Percentiles rank a stretch among this genome's conserved stretches.
Evolutionary conservation across 2,329 filamentous ascomycete genomes (phyloP).

Genomic region (Microascus cirrosus): DNA sequence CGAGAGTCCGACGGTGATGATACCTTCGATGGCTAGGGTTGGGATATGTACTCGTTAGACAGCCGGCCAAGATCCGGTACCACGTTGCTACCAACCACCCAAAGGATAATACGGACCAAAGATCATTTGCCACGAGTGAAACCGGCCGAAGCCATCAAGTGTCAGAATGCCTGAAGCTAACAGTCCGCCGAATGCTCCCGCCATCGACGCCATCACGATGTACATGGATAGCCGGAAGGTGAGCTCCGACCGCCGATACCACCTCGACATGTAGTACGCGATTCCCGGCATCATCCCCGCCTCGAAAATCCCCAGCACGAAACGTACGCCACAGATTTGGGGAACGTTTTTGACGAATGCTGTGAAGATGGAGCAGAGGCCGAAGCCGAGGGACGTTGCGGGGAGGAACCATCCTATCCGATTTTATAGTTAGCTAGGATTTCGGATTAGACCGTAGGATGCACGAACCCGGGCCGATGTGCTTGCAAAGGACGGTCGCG

Average conservation of each 20-base stretch:
- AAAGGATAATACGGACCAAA: too few species aligned
- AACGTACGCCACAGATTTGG: constrained; percentile 40
- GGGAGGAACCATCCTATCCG: background rate
- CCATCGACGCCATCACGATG: constrained; percentile 54
- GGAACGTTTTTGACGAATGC: constrained; percentile 44
- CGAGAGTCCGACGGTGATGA: constrained; percentile 28
- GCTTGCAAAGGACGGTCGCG: constrained; percentile 50
- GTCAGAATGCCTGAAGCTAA: constrained; percentile 50
- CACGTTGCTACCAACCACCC: too few species aligned
- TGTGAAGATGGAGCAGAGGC: constrained; percentile 45
- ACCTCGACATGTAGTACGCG: constrained; percentile 53
- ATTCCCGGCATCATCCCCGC: constrained; percentile 54
- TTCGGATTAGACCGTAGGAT: too few species aligned
- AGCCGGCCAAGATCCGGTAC: too few species aligned
- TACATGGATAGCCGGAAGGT: constrained; percentile 53
- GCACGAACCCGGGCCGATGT: constrained; percentile 54
- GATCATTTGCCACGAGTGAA: constrained; percentile 57
- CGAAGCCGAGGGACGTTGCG: constrained; percentile 36
- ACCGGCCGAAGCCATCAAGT: constrained; percentile 40
- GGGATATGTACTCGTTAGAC: constrained; percentile 33
- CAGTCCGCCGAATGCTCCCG: constrained; percentile 57
- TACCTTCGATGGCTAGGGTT: constrained; percentile 59
- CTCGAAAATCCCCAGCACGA: constrained; percentile 21
- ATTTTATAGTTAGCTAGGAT: too few species aligned
- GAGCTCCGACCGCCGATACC: constrained; percentile 37